Evolutionary conservation across 306 rosid genomes (phyloP).

Genomic region (Chamaecrista fasciculata): DNA sequence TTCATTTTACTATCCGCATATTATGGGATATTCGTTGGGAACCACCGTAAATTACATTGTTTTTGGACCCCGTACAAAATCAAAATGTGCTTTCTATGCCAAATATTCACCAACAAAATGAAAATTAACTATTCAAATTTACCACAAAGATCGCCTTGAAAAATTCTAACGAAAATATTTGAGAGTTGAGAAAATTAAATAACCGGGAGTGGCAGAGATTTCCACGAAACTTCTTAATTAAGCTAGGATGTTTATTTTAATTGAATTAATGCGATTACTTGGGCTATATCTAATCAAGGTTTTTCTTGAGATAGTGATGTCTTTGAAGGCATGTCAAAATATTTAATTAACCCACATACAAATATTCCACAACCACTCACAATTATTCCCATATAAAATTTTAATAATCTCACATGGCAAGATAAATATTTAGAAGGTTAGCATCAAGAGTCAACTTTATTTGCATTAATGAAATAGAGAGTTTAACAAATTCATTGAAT

Average conservation of each 20-base stretch:
- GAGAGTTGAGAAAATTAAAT: too few species aligned
- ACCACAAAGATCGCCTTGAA: too few species aligned
- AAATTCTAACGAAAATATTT: too few species aligned
- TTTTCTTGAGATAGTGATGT: neutral
- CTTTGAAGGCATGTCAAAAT: neutral
- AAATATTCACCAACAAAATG: too few species aligned
- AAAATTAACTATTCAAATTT: too few species aligned
- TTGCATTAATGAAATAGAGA: constrained; percentile 6
- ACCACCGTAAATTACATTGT: too few species aligned
- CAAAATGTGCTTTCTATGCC: too few species aligned
- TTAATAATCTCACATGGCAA: neutral
- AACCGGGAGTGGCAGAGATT: neutral
- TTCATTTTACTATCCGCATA: too few species aligned
- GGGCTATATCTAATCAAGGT: neutral
- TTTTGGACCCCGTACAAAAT: too few species aligned
- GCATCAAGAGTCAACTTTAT: constrained; percentile 39
- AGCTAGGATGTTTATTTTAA: neutral
- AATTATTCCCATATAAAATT: neutral
- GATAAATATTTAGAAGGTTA: neutral
- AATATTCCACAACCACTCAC: neutral
- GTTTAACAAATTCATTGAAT: constrained; percentile 33
- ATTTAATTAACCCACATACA: neutral
- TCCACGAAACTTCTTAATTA: neutral
- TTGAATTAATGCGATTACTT: too few species aligned
- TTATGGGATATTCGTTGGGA: too few species aligned